Evolutionary conservation across 1,284 basidiomycete genomes (phyloP).

Genomic region (Coniferiporia sulphurascens): DNA sequence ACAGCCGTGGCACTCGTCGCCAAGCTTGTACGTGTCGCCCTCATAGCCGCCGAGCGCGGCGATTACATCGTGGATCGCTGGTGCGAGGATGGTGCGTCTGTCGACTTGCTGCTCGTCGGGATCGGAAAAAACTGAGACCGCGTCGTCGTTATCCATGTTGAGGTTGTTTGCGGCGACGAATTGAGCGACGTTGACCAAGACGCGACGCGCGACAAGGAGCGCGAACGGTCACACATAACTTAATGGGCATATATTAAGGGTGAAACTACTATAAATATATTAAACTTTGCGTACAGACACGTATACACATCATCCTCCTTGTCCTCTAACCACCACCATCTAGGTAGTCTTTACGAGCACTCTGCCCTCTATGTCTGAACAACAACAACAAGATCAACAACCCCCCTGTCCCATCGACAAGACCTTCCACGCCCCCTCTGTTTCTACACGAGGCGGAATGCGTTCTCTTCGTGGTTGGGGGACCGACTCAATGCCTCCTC

Average conservation of each 20-base stretch:
- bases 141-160: constrained; percentile 13
- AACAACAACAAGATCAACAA: too few relatives aligned
- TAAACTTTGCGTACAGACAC: neutral
- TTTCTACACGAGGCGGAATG: too few relatives aligned
- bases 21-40: constrained; percentile 70
- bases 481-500: too few relatives aligned
- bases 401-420: too few relatives aligned
- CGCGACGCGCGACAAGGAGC: neutral
- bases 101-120: neutral
- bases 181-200: neutral
- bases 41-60: constrained; percentile 71
- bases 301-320: too few relatives aligned
- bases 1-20: constrained; percentile 81
- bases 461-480: too few relatives aligned
- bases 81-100: constrained; percentile 51
- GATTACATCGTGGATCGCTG: constrained; percentile 65
- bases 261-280: neutral
- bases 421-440: too few relatives aligned
- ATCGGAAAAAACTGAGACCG: constrained; percentile 2
- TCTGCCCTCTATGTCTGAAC: too few relatives aligned
- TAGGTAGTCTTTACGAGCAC: too few relatives aligned
- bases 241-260: neutral
- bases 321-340: too few relatives aligned
- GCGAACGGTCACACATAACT: neutral
- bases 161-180: neutral